These are phyloP conservation scores for Hypoxylon sp. DNA, from an alignment of 2,329 filamentous ascomycete species.

Conservation along the genomic window DNA sequence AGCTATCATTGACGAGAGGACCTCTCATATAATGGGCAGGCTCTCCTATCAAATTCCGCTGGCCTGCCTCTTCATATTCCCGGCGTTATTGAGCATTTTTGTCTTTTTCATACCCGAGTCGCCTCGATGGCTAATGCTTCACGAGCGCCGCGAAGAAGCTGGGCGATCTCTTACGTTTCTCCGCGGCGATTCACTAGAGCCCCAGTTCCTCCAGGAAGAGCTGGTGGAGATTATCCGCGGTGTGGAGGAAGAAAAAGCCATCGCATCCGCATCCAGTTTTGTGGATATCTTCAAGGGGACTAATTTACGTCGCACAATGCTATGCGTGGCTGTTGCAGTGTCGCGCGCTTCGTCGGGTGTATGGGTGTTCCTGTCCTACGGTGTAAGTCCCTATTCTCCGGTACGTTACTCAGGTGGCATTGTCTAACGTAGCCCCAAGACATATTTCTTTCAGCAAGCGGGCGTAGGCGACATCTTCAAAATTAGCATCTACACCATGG, in stretches of 20 bases:
- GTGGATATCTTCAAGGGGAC: slow-evolving; percentile 49
- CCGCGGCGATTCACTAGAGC: slow-evolving; percentile 43
- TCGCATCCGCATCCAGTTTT: slow-evolving; percentile 32
- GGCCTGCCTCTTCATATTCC: slow-evolving; percentile 42
- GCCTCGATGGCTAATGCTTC: slow-evolving; percentile 53
- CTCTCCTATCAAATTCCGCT: slow-evolving; percentile 44
- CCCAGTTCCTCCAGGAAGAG: slow-evolving; percentile 45
- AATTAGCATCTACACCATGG: slow-evolving; percentile 40
- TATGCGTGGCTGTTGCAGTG: slow-evolving; percentile 44
- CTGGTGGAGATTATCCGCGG: slow-evolving; percentile 47
- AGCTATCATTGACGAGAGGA: slow-evolving; percentile 39
- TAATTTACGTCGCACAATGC: slow-evolving; percentile 46
- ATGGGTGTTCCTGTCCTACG: slow-evolving; percentile 52
- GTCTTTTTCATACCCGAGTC: slow-evolving; percentile 51
- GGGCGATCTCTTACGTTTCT: slow-evolving; percentile 46
- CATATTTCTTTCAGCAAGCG: slow-evolving; percentile 51
- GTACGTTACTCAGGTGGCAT: slow-evolving; percentile 6
- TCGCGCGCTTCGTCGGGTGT: slow-evolving; percentile 51
- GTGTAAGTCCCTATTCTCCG: slow-evolving; percentile 39
- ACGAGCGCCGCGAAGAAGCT: slow-evolving; percentile 50
- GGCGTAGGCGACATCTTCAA: slow-evolving; percentile 46
- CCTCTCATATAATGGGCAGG: slow-evolving; percentile 39
- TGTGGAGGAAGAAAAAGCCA: slow-evolving; percentile 47
- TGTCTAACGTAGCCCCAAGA: slow-evolving; percentile 40
- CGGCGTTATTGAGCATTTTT: slow-evolving; percentile 35